Percentiles rank a stretch among this genome's conserved stretches.
phyloP scores from a whole-genome alignment of 495 filamentous ascomycete species.

The Penicillium nucicola region DNA sequence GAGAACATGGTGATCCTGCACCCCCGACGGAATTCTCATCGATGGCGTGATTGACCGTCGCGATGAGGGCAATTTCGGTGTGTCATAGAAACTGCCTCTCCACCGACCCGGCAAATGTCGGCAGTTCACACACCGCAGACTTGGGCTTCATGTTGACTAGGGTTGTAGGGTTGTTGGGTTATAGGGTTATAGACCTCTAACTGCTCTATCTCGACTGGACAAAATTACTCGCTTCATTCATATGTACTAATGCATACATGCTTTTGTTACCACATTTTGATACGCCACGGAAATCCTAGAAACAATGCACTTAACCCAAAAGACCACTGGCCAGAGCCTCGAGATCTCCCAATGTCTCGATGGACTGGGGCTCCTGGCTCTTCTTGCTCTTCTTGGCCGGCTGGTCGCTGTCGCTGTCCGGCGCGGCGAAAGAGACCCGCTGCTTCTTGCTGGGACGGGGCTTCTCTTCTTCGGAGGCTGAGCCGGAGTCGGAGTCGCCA shows the following conservation, averaged over 20 bases:
- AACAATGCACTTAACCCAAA: slow-evolving; percentile 46
- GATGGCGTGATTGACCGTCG: slow-evolving; percentile 22
- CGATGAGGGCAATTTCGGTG: slow-evolving; percentile 8
- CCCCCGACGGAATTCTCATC: not conserved
- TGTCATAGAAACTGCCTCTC: slow-evolving; percentile 15
- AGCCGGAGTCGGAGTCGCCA: slow-evolving; percentile 15
- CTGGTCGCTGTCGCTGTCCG: slow-evolving; percentile 40
- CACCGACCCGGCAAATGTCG: slow-evolving; percentile 5
- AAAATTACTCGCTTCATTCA: not conserved
- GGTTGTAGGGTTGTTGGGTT: too few species aligned
- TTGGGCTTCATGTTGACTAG: too few species aligned
- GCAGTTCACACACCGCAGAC: not conserved
- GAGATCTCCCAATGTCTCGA: slow-evolving; percentile 84
- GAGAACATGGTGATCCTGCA: not conserved
- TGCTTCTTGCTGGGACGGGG: slow-evolving; percentile 43
- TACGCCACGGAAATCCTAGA: slow-evolving; percentile 4
- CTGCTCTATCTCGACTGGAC: too few species aligned
- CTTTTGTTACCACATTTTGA: slow-evolving; percentile 13
- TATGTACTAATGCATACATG: slow-evolving; percentile 12
- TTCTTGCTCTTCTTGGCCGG: slow-evolving; percentile 44
- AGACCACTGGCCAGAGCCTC: slow-evolving; percentile 84
- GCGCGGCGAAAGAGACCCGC: slow-evolving; percentile 32
- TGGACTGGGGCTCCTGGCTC: slow-evolving; percentile 46
- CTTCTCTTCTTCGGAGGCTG: slow-evolving; percentile 25
- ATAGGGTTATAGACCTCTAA: too few species aligned